Evolutionary conservation across 2,329 filamentous ascomycete species (phyloP).

Genomic region (Exserohilum turcica): DNA sequence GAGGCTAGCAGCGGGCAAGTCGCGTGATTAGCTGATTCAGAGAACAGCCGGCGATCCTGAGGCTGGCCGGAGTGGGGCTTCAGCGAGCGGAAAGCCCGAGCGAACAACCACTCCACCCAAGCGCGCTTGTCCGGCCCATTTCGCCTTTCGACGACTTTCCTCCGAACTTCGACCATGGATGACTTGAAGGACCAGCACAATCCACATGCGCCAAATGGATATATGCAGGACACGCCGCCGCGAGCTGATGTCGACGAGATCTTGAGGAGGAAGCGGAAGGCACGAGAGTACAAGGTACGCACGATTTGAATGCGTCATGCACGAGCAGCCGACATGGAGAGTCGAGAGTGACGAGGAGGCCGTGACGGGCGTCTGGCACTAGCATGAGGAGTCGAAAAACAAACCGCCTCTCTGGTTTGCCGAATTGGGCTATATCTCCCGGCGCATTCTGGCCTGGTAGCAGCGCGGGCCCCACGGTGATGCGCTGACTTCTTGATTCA

Average conservation of each 20-base stretch:
- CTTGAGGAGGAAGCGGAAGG: constrained; percentile 56
- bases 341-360: not conserved
- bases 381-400: not conserved
- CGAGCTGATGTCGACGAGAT: constrained; percentile 57
- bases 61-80: constrained; percentile 19
- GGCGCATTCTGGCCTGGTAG: constrained; percentile 16
- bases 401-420: constrained; percentile 13
- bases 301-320: constrained; percentile 7
- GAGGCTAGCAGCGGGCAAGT: not conserved
- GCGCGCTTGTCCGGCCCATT: constrained; percentile 25
- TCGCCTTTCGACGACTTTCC: constrained; percentile 19
- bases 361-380: not conserved
- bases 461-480: constrained; percentile 19
- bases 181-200: constrained; percentile 34
- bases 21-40: constrained; percentile 17
- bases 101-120: constrained; percentile 17
- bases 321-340: not conserved
- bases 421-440: constrained; percentile 23
- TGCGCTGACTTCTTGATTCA: constrained; percentile 23
- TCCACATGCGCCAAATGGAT: constrained; percentile 26
- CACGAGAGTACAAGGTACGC: constrained; percentile 56
- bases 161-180: constrained; percentile 37
- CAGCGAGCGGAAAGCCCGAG: constrained; percentile 18
- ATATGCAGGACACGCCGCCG: constrained; percentile 46
- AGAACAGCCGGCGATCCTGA: constrained; percentile 6